Evolutionary conservation across 352 stramenopile genomes (phyloP).

Genomic region (Pythium pectinolyticum): DNA sequence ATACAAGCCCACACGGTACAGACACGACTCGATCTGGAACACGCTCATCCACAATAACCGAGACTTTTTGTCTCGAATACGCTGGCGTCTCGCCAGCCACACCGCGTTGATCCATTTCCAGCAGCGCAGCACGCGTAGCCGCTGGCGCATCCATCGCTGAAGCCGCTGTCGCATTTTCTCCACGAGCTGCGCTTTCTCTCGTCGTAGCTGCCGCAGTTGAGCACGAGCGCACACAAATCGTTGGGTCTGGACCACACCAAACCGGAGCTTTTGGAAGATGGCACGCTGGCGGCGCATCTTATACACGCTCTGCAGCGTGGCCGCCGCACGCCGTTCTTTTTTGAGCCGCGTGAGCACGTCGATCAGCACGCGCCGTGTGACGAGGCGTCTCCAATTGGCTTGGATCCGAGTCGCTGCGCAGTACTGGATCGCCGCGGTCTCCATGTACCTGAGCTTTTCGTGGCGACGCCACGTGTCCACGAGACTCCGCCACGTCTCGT

Average conservation of each 20-base stretch:
- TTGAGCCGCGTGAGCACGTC: conserved; percentile 34
- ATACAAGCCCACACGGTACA: conserved; percentile 45
- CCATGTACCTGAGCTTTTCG: conserved; percentile 38
- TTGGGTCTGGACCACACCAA: conserved; percentile 15
- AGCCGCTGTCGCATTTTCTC: conserved; percentile 50
- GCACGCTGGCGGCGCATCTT: conserved; percentile 28
- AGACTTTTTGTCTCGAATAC: conserved; percentile 46
- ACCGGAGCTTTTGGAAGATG: conserved; percentile 33
- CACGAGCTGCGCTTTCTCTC: conserved; percentile 31
- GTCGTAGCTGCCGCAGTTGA: conserved; percentile 38
- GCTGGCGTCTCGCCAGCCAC: conserved; percentile 40
- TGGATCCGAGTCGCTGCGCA: conserved; percentile 54
- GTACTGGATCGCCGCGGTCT: conserved; percentile 33
- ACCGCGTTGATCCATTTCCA: conserved; percentile 54
- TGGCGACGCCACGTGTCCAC: conserved; percentile 48
- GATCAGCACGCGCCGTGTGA: conserved; percentile 14
- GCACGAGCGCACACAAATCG: conserved; percentile 35
- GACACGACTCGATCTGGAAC: conserved; percentile 35
- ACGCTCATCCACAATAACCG: conserved; percentile 32
- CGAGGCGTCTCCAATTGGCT: conserved; percentile 41
- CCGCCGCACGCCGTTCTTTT: conserved; percentile 40
- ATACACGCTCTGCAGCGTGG: conserved; percentile 45
- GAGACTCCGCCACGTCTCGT: conserved; percentile 38
- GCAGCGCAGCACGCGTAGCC: conserved; percentile 38
- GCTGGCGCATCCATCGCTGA: conserved; percentile 48